Evolutionary conservation across 1,284 basidiomycete genomes (phyloP), one percentile per base, ranked within the genome.

Genomic region (Fomitopsis pinicola): DNA sequence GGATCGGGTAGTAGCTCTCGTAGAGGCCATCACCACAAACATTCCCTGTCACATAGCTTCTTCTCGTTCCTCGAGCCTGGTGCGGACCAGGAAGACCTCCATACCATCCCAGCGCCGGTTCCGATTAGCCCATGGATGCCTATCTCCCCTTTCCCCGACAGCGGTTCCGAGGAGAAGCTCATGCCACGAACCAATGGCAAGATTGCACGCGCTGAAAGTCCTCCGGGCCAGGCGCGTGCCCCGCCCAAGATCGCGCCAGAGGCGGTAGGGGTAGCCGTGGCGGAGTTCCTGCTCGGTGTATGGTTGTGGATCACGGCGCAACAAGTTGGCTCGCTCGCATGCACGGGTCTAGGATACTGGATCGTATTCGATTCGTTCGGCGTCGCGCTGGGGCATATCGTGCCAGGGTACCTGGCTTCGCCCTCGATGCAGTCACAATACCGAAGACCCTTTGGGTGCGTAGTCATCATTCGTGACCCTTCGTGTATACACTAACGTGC

Each of bases 351-450:
- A 15, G 97, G 97, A 0, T 99, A 98, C 72, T 91, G 97, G 82
- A 87, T 97, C 35, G 95, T 98, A 0, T 99, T 98, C 70, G 97
- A 99, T 72, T 86, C 94, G 2, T 80, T 94, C 66, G 94, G 94
- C 0, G 82, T 95, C 4, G 85, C 80, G 5, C 68, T 89, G 19
- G 78, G 82, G n/a, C 76, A 78, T 26, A 73, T 89, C 2, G 68
- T 88, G 15, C 84, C 84, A 7, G 75, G 69, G 28, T 74, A 77
- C 62, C 66, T 76, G 54, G 71, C 69, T 22, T 63, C 66, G 7
- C 67, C 70, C 5, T 64, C 64, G 4, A 66, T 64, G 65, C 69
- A 70, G 56, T 62, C 68, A 17, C 74, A 73, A 42, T 63, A 78
- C 26, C 71, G 78, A 30, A 71, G 77, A 56, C 84, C 89, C 0